phyloP scores from a whole-genome alignment of 1,139 yeast species.

The Taphrina confusa region DNA sequence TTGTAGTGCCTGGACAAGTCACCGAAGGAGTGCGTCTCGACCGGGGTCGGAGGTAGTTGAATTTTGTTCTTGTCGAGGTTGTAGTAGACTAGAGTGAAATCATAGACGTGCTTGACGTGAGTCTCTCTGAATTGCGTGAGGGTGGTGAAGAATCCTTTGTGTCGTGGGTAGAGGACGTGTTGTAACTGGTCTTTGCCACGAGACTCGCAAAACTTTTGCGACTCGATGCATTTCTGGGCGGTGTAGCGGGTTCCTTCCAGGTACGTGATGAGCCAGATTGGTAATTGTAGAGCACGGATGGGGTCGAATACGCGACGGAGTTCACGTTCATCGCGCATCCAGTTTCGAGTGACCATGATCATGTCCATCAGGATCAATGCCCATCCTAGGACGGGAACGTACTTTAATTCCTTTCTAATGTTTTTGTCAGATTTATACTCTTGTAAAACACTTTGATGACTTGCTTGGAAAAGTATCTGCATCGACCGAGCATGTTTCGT shows the following conservation, averaged over 20 bases:
- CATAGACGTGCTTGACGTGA: slow-evolving; percentile 50
- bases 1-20: slow-evolving; percentile 48
- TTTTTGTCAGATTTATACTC: not conserved
- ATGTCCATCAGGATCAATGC: slow-evolving; percentile 32
- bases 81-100: slow-evolving; percentile 44
- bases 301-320: slow-evolving; percentile 21
- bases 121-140: slow-evolving; percentile 42
- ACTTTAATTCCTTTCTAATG: slow-evolving; percentile 22
- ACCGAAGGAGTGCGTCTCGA: slow-evolving; percentile 57
- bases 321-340: slow-evolving; percentile 31
- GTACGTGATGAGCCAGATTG: slow-evolving; percentile 33
- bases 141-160: slow-evolving; percentile 45
- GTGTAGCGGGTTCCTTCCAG: slow-evolving; percentile 34
- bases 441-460: slow-evolving; percentile 35
- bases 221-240: slow-evolving; percentile 44
- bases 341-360: slow-evolving; percentile 24
- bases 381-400: slow-evolving; percentile 25
- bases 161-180: slow-evolving; percentile 54
- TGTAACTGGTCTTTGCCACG: slow-evolving; percentile 53
- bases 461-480: slow-evolving; percentile 33
- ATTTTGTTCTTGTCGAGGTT: slow-evolving; percentile 53
- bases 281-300: slow-evolving; percentile 2
- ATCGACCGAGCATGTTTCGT: slow-evolving; percentile 43
- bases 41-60: slow-evolving; percentile 54
- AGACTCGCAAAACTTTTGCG: slow-evolving; percentile 42